phyloP scores from a whole-genome alignment of 257 asterid species.

The Solanum appendiculatum region DNA sequence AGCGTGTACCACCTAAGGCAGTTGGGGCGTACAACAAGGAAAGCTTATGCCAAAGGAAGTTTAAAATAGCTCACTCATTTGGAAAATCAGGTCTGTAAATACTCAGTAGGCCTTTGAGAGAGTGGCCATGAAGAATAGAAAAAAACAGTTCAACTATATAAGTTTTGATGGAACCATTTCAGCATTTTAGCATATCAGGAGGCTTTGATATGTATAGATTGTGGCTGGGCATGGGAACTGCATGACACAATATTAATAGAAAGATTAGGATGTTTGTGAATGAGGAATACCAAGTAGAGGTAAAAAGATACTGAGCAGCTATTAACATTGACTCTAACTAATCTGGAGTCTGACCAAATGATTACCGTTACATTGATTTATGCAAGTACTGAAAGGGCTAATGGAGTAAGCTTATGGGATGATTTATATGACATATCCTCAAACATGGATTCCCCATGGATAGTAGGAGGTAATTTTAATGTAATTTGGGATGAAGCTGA shows the following conservation, averaged over 20 bases:
- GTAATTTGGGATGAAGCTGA: not conserved
- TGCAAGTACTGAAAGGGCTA: not conserved
- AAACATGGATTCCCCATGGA: not conserved
- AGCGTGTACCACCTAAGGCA: not conserved
- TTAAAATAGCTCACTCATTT: not conserved
- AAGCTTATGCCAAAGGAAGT: not conserved
- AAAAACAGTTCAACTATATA: not conserved
- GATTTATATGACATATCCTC: not conserved
- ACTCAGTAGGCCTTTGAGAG: not conserved
- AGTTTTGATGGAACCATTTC: not conserved
- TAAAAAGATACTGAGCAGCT: not conserved
- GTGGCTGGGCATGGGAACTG: not conserved
- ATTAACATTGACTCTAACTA: not conserved
- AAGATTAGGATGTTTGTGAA: not conserved
- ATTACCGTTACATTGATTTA: not conserved
- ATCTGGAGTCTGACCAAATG: not conserved
- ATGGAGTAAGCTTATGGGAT: not conserved
- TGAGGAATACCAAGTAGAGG: not conserved
- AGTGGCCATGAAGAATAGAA: not conserved
- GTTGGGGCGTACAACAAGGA: not conserved
- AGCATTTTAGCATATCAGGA: not conserved
- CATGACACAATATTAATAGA: not conserved
- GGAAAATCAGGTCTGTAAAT: not conserved
- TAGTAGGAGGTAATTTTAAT: not conserved
- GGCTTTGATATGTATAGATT: not conserved